phyloP scores from a whole-genome alignment of 306 rosid genomes.

The Leucaena leucocephala region DNA sequence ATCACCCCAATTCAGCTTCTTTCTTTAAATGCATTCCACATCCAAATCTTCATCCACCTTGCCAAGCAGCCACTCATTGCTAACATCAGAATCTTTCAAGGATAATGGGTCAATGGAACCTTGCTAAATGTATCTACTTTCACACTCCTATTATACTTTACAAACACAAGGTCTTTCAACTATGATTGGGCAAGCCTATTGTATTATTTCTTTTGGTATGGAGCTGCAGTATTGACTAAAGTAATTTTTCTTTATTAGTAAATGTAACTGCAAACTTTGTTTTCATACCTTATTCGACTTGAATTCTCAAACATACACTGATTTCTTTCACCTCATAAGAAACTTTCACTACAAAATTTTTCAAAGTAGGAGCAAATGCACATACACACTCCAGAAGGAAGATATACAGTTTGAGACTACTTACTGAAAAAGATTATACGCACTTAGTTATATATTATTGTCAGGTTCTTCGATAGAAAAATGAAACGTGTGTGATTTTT shows the following conservation, averaged over 20 bases:
- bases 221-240: neutral
- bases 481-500: neutral
- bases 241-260: neutral
- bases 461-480: neutral
- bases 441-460: neutral
- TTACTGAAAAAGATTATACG: too few relatives aligned
- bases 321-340: neutral
- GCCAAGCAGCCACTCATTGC: neutral
- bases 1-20: neutral
- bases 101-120: neutral
- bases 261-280: too few relatives aligned
- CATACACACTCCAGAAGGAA: neutral
- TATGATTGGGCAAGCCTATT: neutral
- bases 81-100: neutral
- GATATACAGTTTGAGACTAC: too few relatives aligned
- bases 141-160: neutral
- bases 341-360: neutral
- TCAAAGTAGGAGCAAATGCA: neutral
- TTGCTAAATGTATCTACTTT: neutral
- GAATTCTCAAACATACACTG: neutral
- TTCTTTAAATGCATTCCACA: neutral
- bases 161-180: neutral
- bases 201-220: neutral
- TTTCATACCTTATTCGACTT: neutral
- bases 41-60: neutral